Percentiles rank a stretch among this genome's conserved stretches.
Evolutionary conservation across 345 rosid species (phyloP).

Genomic region (Iberis pinnata): DNA sequence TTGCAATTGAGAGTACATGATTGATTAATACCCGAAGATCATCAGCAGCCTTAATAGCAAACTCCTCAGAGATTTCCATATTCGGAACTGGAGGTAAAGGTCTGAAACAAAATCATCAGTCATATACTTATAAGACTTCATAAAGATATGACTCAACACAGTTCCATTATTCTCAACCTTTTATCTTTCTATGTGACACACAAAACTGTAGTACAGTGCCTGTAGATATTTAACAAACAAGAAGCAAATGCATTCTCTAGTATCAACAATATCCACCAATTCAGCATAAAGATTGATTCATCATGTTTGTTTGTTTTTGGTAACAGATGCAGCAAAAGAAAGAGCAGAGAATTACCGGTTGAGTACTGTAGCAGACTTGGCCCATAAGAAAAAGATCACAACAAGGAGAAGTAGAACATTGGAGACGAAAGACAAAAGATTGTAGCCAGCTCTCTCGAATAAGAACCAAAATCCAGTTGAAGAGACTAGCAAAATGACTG

Average conservation of each 20-base stretch:
- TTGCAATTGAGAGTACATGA: slow-evolving; percentile 47
- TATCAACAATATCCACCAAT: background rate
- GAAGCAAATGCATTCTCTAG: slow-evolving; percentile 6
- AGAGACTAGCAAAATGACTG: slow-evolving; percentile 40
- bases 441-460: slow-evolving; percentile 77
- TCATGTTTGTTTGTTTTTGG: background rate
- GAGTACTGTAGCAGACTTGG: slow-evolving; percentile 89
- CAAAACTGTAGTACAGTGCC: no score
- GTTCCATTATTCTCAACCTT: background rate
- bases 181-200: no score
- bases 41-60: slow-evolving; percentile 44
- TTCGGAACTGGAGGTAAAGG: slow-evolving; percentile 89
- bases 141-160: background rate
- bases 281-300: background rate
- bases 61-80: slow-evolving; percentile 73
- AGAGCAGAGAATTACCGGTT: slow-evolving; percentile 48
- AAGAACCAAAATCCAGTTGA: slow-evolving; percentile 62
- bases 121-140: background rate
- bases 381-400: slow-evolving; percentile 81
- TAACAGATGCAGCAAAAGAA: background rate
- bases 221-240: slow-evolving; percentile 3
- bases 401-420: slow-evolving; percentile 73
- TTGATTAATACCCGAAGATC: slow-evolving; percentile 51
- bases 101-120: slow-evolving; percentile 36
- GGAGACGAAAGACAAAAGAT: slow-evolving; percentile 57